Conservation (phyloP, 208 protist species). For the Trichomonas vaginalis region DNA sequence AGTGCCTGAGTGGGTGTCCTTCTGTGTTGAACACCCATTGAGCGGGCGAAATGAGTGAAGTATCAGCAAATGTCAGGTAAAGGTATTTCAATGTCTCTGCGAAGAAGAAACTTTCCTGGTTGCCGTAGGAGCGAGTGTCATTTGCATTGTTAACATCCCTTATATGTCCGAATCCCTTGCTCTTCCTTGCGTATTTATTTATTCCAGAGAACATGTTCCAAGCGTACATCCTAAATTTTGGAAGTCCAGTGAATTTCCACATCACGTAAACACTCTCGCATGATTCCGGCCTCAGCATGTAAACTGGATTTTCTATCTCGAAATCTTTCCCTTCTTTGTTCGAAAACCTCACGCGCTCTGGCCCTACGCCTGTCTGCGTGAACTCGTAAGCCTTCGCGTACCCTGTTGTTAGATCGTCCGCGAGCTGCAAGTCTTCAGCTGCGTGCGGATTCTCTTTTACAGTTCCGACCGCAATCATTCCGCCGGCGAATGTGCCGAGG, state of each 20-base stretch:
- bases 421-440: neutral
- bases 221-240: slow-evolving; percentile 51
- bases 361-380: neutral
- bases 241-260: slow-evolving; percentile 38
- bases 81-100: slow-evolving; percentile 70
- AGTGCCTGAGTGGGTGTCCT: slow-evolving; percentile 52
- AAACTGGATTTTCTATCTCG: neutral
- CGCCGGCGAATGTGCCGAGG: neutral
- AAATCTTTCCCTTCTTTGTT: neutral
- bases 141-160: slow-evolving; percentile 25
- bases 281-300: slow-evolving; percentile 42
- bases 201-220: slow-evolving; percentile 56
- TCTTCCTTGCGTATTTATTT: slow-evolving; percentile 33
- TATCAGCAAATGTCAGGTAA: slow-evolving; percentile 53
- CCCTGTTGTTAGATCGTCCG: neutral
- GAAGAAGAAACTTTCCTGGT: slow-evolving; percentile 60
- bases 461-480: neutral
- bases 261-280: slow-evolving; percentile 30
- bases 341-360: neutral
- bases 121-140: slow-evolving; percentile 32
- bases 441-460: neutral
- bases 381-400: too few species aligned
- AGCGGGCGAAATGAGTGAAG: slow-evolving; percentile 50
- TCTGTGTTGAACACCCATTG: slow-evolving; percentile 71
- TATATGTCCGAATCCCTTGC: slow-evolving; percentile 36